Conservation (phyloP, 805 yeast species). For the Candida sithepensis region DNA sequence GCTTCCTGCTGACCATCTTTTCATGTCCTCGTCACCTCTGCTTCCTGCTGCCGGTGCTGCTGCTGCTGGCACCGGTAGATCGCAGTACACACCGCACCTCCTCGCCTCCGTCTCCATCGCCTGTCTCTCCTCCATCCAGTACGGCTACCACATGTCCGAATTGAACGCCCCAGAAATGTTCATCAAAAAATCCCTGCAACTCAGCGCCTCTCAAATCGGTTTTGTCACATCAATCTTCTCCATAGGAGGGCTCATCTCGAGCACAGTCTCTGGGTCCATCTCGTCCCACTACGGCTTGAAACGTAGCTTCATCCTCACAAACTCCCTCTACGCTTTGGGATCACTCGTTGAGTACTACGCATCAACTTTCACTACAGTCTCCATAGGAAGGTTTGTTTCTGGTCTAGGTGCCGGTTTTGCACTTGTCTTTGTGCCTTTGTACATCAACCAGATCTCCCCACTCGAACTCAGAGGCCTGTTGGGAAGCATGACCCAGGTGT, state of each 20-base stretch:
- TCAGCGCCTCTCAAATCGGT: constrained; percentile 54
- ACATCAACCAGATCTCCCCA: constrained; percentile 79
- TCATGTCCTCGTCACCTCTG: constrained; percentile 8
- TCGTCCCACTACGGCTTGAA: constrained; percentile 69
- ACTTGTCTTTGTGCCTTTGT: constrained; percentile 80
- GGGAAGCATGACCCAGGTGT: constrained; percentile 88
- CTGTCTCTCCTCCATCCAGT: constrained; percentile 79
- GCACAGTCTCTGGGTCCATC: constrained; percentile 60
- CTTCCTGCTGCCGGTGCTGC: not conserved
- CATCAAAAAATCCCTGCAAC: constrained; percentile 28
- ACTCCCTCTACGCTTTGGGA: constrained; percentile 54
- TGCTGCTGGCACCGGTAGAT: not conserved
- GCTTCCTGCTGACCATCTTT: too few species aligned
- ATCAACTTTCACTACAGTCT: constrained; percentile 38
- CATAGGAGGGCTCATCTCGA: constrained; percentile 79
- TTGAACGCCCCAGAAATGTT: constrained; percentile 83
- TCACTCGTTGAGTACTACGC: constrained; percentile 57
- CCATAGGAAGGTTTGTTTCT: constrained; percentile 68
- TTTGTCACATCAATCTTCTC: constrained; percentile 74
- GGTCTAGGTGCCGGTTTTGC: constrained; percentile 89
- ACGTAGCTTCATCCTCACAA: constrained; percentile 47
- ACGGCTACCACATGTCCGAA: constrained; percentile 94
- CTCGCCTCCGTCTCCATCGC: constrained; percentile 49
- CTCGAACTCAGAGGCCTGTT: constrained; percentile 62
- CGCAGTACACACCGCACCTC: constrained; percentile 32